Conservation (phyloP, 2,329 filamentous ascomycete species). For the Aspergillus sp. region DNA sequence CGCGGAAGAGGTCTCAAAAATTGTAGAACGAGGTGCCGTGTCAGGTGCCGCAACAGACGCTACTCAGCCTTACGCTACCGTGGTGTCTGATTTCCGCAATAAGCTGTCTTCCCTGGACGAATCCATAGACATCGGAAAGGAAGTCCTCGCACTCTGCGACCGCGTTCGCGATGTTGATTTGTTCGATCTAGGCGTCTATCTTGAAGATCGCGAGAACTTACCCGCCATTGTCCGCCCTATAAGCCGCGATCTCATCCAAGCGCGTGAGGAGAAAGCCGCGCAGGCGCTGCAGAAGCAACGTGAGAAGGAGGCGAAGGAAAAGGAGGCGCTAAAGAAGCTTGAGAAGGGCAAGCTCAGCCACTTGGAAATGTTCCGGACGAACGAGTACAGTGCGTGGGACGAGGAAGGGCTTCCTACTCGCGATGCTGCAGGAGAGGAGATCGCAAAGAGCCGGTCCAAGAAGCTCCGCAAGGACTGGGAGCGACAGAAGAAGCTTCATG, state of each 20-base stretch:
- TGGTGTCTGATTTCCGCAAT: slow-evolving; percentile 45
- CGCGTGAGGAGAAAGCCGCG: slow-evolving; percentile 55
- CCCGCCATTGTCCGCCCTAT: slow-evolving; percentile 70
- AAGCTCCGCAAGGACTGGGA: slow-evolving; percentile 89
- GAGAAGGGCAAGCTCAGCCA: slow-evolving; percentile 44
- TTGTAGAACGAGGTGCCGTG: slow-evolving; percentile 32
- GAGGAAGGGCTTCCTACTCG: slow-evolving; percentile 76
- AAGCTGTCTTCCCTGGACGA: slow-evolving; percentile 38
- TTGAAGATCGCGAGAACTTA: slow-evolving; percentile 73
- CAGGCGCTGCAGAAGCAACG: slow-evolving; percentile 46
- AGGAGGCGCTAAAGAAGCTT: slow-evolving; percentile 49
- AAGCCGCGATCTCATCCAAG: slow-evolving; percentile 57
- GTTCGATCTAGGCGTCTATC: slow-evolving; percentile 79
- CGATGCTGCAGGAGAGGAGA: slow-evolving; percentile 73
- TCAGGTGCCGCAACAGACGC: slow-evolving; percentile 25
- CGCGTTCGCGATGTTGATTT: slow-evolving; percentile 77
- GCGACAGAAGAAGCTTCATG: slow-evolving; percentile 70
- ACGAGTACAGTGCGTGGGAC: slow-evolving; percentile 76
- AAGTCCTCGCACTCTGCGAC: slow-evolving; percentile 75
- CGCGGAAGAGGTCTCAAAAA: slow-evolving; percentile 37
- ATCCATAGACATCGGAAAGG: slow-evolving; percentile 61
- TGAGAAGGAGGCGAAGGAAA: slow-evolving; percentile 50
- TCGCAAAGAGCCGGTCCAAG: slow-evolving; percentile 77
- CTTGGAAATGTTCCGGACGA: slow-evolving; percentile 53
- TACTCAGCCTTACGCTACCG: slow-evolving; percentile 48